Evolutionary conservation across 1,284 basidiomycete genomes (phyloP), one percentile per base, ranked within the genome.

Genomic region (Ganoderma multipileum): DNA sequence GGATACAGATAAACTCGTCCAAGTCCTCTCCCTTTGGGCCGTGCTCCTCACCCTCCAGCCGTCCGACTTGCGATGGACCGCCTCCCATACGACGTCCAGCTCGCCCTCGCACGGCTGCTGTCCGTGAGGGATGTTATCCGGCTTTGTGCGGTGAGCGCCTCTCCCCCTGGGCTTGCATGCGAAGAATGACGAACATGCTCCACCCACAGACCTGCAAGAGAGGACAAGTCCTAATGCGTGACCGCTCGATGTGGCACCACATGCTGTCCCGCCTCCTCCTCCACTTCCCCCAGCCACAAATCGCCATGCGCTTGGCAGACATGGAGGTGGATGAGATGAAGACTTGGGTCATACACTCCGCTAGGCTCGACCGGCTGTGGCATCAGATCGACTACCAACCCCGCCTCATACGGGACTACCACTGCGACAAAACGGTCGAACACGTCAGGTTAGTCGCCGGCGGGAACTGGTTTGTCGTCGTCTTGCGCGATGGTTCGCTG

Each of bases 401-500:
- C 2, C 69, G 63, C 9, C 30, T 61, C 18, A 36, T 70, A 14
- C 61, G 57, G 33, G 61, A 68, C 58, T 69, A 68, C 54, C 59
- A 62, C 52, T 68, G 67, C 64, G 59, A 63, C 61, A 58, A 64
- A 52, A 44, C 57, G 3, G 71, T 72, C 33, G 69, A 72, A 62
- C 71, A 72, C 52, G 67, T 70, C 50, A 72, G 59, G 39, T 60
- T 72, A 23, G 71, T 72, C 44, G 69, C 71, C 2, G 71, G 71
- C 11, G 71, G 71, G 1, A 54, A 61, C 26, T 72, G 71, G 71
- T 52, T 72, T 26, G 67, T 72, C 50, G 28, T 72, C 47, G 71
- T 70, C 47, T 66, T 70, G 2, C 68, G 68, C 64, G 67, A 72
- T 39, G 71, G 71, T n/a, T 68, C 71, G 41, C 63, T 72, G 26